These are phyloP conservation scores for Erythrophleum ivorense DNA, from an alignment of 331 rosid species.

Conservation along the genomic window DNA sequence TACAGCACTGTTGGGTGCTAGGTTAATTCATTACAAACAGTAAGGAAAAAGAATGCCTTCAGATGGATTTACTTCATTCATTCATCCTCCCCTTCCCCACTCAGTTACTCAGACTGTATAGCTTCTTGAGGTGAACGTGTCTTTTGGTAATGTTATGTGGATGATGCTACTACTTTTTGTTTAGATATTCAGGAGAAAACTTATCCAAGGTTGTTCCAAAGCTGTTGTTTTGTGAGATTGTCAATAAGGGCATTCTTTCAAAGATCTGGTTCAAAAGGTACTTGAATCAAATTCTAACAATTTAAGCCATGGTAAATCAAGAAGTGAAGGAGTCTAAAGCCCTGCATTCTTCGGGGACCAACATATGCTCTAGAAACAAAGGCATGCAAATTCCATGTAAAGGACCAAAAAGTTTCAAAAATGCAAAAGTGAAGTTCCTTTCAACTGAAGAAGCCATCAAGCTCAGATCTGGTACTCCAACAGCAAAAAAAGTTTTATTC, in stretches of 20 bases:
- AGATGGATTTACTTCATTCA: no score
- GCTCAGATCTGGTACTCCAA: neutral
- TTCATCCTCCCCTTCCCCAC: neutral
- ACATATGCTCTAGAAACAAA: neutral
- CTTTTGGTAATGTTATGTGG: no score
- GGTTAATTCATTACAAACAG: no score
- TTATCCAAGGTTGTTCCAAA: neutral
- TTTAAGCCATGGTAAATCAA: neutral
- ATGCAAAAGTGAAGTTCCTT: constrained; percentile 10
- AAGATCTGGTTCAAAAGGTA: neutral
- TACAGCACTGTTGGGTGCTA: neutral
- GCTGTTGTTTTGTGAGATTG: neutral
- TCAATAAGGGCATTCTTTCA: neutral
- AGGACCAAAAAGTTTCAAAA: no score
- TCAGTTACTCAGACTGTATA: neutral
- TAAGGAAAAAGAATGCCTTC: no score
- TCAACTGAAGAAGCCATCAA: neutral
- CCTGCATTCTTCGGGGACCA: neutral
- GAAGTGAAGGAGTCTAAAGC: neutral
- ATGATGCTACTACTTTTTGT: neutral
- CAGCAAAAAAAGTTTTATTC: no score
- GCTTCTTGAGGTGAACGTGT: neutral
- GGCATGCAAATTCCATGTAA: no score
- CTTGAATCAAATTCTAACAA: neutral
- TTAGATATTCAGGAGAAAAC: neutral